Base-by-base conservation (phyloP, 352 stramenopile species). In the Globisporangium nunn region DNA sequence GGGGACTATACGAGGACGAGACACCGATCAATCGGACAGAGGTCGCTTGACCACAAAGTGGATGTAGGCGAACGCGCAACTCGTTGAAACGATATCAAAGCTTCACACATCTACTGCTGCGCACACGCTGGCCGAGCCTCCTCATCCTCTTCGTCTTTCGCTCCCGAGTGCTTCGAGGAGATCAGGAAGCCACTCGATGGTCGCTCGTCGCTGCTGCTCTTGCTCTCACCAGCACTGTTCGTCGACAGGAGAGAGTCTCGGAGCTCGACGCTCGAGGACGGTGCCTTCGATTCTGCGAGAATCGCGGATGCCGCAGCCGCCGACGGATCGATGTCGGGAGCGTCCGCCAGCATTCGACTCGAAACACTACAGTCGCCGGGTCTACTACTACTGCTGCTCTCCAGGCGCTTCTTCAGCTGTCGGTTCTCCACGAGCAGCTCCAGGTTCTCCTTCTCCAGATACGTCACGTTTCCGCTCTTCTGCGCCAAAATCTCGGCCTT, bases 391-490 rank as follows among this genome's bases (percentile, higher is more conserved):
- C 12, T n/a, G n/a, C 14, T 50, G 30, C 46, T 46, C 39, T 78
- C 69, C 39, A 89, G 65, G 0, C 52, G 70, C 52, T 82, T 82
- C 52, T 82, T 82, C 14, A 87, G 64, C 50, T 75, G 61, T 4
- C 80, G 74, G 52, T 72, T 82, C 54, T 87, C 72, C 23, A 87
- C 72, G 6, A 82, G 68, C 40, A 87, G 67, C 52, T 86, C 70
- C 28, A 88, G 50, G 49, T 87, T 88, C 59, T 86, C 75, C 49
- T 87, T 83, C 57, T 87, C 78, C 23, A 90, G 63, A 39, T 72
- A 87, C 55, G 75, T 70, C 14, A 82, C 67, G 35, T 77, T 78
- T 5, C 62, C 66, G 15, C 56, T 74, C 35, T 79, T 63, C 50
- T 76, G 60, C 12, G 69, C 62, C 47, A 70, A 63, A 1, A 56